A percentile compares a stretch with the other conserved stretches of the same genome.
phyloP scores from a whole-genome alignment of 352 stramenopile species.

The Phytophthora quininea region DNA sequence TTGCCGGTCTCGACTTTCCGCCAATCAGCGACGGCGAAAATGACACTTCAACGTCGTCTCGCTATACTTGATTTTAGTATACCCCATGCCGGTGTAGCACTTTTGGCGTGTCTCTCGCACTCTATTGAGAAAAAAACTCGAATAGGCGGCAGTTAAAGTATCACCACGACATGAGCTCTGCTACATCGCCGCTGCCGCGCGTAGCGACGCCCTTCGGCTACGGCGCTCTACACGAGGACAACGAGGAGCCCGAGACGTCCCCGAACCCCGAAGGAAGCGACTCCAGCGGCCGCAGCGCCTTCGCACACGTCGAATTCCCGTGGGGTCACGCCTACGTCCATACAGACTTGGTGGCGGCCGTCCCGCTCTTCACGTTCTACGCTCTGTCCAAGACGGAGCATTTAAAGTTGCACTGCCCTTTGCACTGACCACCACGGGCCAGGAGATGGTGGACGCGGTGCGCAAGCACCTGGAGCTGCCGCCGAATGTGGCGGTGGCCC shows the following conservation, averaged over 20 bases:
- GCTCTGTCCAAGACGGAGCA: conserved; percentile 62
- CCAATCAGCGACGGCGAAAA: too few relatives aligned
- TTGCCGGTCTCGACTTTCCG: background rate
- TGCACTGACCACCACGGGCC: conserved; percentile 49
- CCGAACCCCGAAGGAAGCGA: conserved; percentile 15
- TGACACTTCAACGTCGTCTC: background rate
- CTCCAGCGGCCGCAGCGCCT: conserved; percentile 30
- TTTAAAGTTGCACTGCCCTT: conserved; percentile 77
- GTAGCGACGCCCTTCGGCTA: conserved; percentile 80
- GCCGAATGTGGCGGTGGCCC: conserved; percentile 58
- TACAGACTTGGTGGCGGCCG: conserved; percentile 54
- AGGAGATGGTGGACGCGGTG: conserved; percentile 70
- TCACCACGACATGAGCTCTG: conserved; percentile 12
- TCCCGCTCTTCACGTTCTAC: conserved; percentile 83
- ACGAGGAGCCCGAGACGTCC: conserved; percentile 21
- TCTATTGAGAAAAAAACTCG: too few relatives aligned
- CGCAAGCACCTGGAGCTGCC: conserved; percentile 50
- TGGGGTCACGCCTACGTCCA: conserved; percentile 80
- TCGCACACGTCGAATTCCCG: conserved; percentile 74
- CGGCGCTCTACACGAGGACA: conserved; percentile 45
- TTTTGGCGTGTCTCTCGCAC: too few relatives aligned
- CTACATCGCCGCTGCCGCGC: conserved; percentile 27
- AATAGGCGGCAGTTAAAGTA: too few relatives aligned
- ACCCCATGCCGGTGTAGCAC: too few relatives aligned
- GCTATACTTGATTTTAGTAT: background rate